Percentiles rank a stretch among this genome's conserved stretches.
Evolutionary conservation across 1,284 basidiomycete genomes (phyloP).

Genomic region (Lignosus rhinocerotis): DNA sequence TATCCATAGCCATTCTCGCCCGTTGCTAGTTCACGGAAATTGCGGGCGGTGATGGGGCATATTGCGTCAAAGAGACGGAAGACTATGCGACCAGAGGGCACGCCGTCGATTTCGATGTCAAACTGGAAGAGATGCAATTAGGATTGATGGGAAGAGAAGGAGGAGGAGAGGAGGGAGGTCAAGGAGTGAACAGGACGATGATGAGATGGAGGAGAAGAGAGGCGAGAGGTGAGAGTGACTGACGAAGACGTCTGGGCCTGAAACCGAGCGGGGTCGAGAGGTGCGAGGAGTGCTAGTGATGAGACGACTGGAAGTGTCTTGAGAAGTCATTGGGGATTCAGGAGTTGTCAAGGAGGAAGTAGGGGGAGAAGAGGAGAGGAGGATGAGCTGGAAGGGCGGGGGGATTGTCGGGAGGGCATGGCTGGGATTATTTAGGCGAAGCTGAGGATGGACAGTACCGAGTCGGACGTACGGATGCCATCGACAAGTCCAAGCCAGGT

Average conservation of each 20-base stretch:
- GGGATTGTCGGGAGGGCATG: neutral
- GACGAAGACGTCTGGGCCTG: conserved; percentile 43
- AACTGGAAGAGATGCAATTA: conserved; percentile 50
- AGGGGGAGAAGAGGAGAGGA: neutral
- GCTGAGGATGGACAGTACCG: neutral
- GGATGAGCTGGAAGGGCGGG: neutral
- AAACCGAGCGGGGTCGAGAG: neutral
- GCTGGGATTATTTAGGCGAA: conserved; percentile 10
- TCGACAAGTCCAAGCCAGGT: too few species aligned
- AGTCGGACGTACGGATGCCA: neutral
- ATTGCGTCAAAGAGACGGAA: conserved; percentile 81
- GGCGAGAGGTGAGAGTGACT: conserved; percentile 20
- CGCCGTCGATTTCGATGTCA: conserved; percentile 69
- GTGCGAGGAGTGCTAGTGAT: neutral
- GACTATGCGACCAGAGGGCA: conserved; percentile 67
- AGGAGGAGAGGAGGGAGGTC: neutral
- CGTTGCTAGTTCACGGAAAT: conserved; percentile 91
- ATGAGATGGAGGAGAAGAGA: neutral
- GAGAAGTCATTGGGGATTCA: conserved; percentile 1
- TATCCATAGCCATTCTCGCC: conserved; percentile 73
- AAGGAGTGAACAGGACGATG: neutral
- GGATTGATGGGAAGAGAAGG: neutral
- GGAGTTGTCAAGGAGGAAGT: neutral
- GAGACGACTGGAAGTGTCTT: neutral
- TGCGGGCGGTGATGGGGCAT: conserved; percentile 76